Evolutionary conservation across 2,329 filamentous ascomycete genomes (phyloP).

Genomic region (Fonsecaea pedrosoi): DNA sequence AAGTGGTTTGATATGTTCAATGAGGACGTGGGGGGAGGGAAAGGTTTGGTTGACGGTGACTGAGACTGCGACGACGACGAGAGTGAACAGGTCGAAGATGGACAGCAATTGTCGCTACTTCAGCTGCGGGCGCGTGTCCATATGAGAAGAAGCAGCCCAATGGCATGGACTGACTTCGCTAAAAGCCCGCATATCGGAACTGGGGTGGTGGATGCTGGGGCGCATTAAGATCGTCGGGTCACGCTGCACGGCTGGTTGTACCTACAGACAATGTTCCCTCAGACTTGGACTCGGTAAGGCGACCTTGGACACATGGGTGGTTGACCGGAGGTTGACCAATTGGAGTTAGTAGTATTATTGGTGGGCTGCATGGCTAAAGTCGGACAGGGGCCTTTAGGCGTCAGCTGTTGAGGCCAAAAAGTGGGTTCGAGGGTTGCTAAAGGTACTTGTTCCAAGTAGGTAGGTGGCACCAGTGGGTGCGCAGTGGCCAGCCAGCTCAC

Average conservation of each 20-base stretch:
- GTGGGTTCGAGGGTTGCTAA: neutral
- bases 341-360: no score
- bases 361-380: neutral
- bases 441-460: neutral
- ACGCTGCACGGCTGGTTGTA: neutral
- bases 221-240: conserved; percentile 8
- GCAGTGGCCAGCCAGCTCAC: no score
- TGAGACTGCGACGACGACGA: conserved; percentile 1
- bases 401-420: no score
- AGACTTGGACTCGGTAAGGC: neutral
- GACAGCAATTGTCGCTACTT: neutral
- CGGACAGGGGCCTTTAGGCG: neutral
- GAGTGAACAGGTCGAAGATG: neutral
- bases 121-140: neutral
- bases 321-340: no score
- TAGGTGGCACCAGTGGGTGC: no score
- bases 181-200: neutral
- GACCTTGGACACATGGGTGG: neutral
- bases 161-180: conserved; percentile 3
- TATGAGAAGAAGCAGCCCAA: neutral
- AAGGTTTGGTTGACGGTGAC: neutral
- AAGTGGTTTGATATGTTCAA: neutral
- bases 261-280: no score
- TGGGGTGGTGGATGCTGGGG: conserved; percentile 4
- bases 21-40: neutral